Evolutionary conservation across 192 early-diverging fungal species (phyloP), one percentile per base, ranked within the genome.

Genomic region (Funneliformis geosporum): DNA sequence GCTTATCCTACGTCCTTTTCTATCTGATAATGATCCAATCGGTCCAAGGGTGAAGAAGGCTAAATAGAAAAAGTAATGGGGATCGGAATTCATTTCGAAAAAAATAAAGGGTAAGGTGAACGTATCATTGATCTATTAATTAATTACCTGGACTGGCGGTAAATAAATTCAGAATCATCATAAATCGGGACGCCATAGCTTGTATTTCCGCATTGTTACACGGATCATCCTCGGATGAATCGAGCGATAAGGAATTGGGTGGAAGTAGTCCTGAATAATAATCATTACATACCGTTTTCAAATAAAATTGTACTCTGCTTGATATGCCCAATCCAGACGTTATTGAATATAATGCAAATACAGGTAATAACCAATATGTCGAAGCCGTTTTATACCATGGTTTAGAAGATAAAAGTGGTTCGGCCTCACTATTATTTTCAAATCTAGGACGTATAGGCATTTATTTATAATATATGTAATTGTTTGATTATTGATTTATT

Each of bases 11-110:
- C 77, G 77, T n/a, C 77, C 77, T 60, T 60, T 79, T 6, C 46
- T 23, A 25, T 79, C 77, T 16, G 77, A 79, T 38, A 69, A 11
- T 12, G 67, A 40, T 16, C 77, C 77, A 14, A 79, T 23, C 7
- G 67, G 38, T 50, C 47, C 77, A 28, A 79, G 64, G 5, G 70
- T 47, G 40, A 79, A 79, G 2, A 79, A 70, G 6, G 64, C 77
- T 79, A 47, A 25, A 33, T 11, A 47, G 3, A 14, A 44, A 12
- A 50, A 59, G 5, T 16, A 18, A 47, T n/a, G 42, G 33, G 12
- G 18, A 7, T 4, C 8, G 18, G 18, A 10, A 42, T 68, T 8
- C 21, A 40, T 40, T 68, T 68, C 18, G 18, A 3, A 27, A 73
- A 12, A 50, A 44, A 46, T 33, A 33, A 2, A 2, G 33, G 33